Percentiles rank a stretch among this genome's conserved stretches.
phyloP scores from a whole-genome alignment of 768 basidiomycete genomes.

The Russula emetica region DNA sequence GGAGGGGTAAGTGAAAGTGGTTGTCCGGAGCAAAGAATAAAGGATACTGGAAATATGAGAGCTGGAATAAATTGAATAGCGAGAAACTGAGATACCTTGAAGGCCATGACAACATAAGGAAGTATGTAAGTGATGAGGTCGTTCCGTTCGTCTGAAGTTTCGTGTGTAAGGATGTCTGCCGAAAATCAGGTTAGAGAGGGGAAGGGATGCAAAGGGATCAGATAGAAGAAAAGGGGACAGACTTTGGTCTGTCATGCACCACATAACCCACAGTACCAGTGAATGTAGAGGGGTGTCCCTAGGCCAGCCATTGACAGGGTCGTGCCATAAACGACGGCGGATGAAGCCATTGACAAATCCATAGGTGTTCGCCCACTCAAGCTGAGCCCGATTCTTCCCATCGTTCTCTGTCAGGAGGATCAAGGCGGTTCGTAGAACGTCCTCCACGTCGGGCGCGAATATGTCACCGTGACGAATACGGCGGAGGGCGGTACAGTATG shows the following conservation, averaged over 20 bases:
- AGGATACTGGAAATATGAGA: conserved; percentile 51
- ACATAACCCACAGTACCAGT: conserved; percentile 58
- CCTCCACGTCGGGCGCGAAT: conserved; percentile 28
- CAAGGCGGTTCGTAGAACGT: conserved; percentile 47
- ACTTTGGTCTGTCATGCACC: conserved; percentile 56
- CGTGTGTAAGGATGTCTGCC: conserved; percentile 33
- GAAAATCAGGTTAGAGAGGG: background rate
- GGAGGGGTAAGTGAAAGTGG: conserved; percentile 54
- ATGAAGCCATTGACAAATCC: conserved; percentile 45
- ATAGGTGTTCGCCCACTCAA: conserved; percentile 48
- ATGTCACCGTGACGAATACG: conserved; percentile 36
- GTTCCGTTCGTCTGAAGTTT: conserved; percentile 32
- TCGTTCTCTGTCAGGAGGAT: conserved; percentile 65
- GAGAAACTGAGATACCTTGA: conserved; percentile 35
- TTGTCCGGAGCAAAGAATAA: conserved; percentile 56
- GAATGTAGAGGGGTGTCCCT: conserved; percentile 46
- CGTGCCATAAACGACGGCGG: conserved; percentile 45
- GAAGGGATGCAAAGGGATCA: background rate
- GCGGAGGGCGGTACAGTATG: conserved; percentile 35
- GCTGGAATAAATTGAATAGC: conserved; percentile 42
- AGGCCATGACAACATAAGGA: conserved; percentile 30
- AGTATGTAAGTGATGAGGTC: conserved; percentile 30
- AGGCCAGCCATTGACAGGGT: conserved; percentile 51
- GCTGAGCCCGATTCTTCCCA: conserved; percentile 56
- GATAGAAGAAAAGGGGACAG: conserved; percentile 27